Evolutionary conservation across 2,329 filamentous ascomycete species (phyloP), one percentile per base, ranked within the genome.

Genomic region (Diplodia scrobiculata): DNA sequence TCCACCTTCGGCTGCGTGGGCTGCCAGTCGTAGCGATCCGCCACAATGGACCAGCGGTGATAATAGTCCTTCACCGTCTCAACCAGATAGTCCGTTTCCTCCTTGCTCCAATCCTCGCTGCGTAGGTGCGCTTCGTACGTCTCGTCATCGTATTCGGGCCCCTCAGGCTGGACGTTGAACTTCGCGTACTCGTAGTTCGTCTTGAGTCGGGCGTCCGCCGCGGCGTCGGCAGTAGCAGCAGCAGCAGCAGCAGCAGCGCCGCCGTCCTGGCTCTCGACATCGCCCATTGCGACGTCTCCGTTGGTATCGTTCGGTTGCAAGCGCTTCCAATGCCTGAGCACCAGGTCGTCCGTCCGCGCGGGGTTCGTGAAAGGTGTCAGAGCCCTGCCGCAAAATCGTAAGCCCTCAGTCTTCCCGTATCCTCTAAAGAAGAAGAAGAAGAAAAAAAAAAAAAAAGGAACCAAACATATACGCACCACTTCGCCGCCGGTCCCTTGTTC

Each of bases 41-140:
- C 91, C 68, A 99, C 91, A 17, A 98, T 77, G 3, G 94, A 85
- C 92, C 95, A 99, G 70, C 95, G 89, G 68, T 97, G 84, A 73
- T 96, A 92, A 74, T 88, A 97, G 54, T 93, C 89, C 66, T 84
- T 84, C 14, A 87, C 91, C 41, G 94, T 76, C 2, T 86, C 81
- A 75, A 98, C 85, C 69, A 99, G 79, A 74, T 97, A 97, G 75
- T 97, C 92, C 9, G 95, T 99, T 79, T 99, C 95, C 72, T 95
- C 89, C 73, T 90, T 91, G 14, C 90, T 89, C 95, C 95, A 99
- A 71, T 94, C 88, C 14, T 86, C 82, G 73, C 84, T 89, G 71
- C 87, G 84, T 60, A 99, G 79, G 68, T 90, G 86, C 66, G 87
- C 83, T 68, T 89, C 85, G 78, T 99, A 99, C 75, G 96, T 89